Base-by-base conservation (phyloP, 768 basidiomycete genomes). In the Tremella fuciformis region DNA sequence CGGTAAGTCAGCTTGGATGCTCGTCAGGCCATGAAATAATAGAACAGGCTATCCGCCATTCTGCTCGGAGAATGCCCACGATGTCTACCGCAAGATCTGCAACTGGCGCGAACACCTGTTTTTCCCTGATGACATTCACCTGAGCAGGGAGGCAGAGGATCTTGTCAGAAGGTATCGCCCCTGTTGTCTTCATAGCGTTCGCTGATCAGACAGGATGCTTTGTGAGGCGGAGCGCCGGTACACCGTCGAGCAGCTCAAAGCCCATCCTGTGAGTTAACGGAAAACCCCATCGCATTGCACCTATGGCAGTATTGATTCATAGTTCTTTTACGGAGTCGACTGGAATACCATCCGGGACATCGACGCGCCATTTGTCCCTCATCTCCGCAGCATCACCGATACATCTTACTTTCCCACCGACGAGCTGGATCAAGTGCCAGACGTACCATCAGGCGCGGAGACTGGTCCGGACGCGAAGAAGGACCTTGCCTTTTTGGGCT, bases 371-470 rank as follows among this genome's bases (percentile, higher is more conserved):
- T 98, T 97, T 77, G 86, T 99, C n/a, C 94, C 96, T 18, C 89
- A 91, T 57, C 81, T 98, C 29, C 84, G 88, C 40, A 92, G 89
- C 8, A 88, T 93, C 71, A 93, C 91, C 37, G 93, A 97, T 65
- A 96, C 93, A 1, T 92, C 91, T n/a, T 96, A 96, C 80, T 96
- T 96, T 83, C 93, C 93, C 0, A 92, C 88, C 1, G 91, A 96
- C 60, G 91, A 94, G 66, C 82, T 93, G 55, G 89, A 93, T 57
- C 88, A 91, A 77, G 86, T 77, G 13, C 78, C 81, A 0, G 83
- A 84, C 26, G 78, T 81, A 53, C 80, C 81, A 8, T 73, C 73
- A 2, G 80, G 78, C 15, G 78, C 81, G 19, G 71, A 70, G 22
- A 53, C 51, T 2, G 67, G 65, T n/a, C 26, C 42, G 19, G 66